Evolutionary conservation across 2,329 filamentous ascomycete genomes (phyloP), one percentile per base, ranked within the genome.

Genomic region (Microcera coccophila): DNA sequence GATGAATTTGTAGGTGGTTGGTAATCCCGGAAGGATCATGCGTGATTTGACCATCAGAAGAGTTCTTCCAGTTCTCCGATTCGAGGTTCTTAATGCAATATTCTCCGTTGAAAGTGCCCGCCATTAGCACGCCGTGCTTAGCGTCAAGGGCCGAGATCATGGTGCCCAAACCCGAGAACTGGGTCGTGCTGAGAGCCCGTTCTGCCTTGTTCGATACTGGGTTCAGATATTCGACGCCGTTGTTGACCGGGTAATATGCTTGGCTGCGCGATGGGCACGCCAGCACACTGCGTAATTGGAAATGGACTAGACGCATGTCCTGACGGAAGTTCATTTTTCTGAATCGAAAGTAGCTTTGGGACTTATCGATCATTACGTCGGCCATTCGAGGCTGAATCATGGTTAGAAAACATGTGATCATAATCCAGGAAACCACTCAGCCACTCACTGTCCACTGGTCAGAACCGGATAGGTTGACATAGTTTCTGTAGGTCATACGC

Each of bases 201-300:
- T 67, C 80, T 60, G 55, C 62, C 31, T 62, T 62, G 26, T 71
- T 70, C 2, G 72, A 72, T 29, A 71, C 59, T 9, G 75, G 72
- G 55, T 82, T 76, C 48, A 78, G 68, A 40, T 75, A 68, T 32
- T 73, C 66, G 15, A 85, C 67, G 12, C 71, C 69, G 37, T 66
- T 67, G 31, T 61, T 58, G 26, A 71, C 71, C 3, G 79, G 74
- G 53, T 83, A 84, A 56, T 78, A 84, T 8, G 72, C 69, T 32
- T 75, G 73, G 5, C 73, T 75, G 22, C 74, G 69, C 8, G 76
- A 78, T 4, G 76, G 70, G 53, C 74, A 75, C 3, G 77, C 78
- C 16, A 85, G 63, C 14, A 83, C 68, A 53, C 82, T 82, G 33
- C 82, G 77, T 11, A 85, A 67, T 57, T 85, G 82, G 47, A 84